These are phyloP conservation scores for Thermochaetoides thermophila DNA, from an alignment of 495 filamentous ascomycete species.

Conservation along the genomic window DNA sequence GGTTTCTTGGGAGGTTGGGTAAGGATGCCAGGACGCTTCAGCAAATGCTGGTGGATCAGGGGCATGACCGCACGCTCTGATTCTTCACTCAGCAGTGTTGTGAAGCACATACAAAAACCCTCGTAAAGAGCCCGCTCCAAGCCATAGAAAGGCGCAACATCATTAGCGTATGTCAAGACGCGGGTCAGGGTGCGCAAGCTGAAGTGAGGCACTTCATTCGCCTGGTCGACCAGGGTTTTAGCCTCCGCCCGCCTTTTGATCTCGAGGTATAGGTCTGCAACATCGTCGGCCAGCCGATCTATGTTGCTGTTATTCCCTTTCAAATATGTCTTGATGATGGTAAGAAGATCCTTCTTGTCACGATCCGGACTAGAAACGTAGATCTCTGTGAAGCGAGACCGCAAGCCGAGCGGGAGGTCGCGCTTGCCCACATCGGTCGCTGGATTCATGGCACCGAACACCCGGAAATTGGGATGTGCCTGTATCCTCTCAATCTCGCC, in stretches of 20 bases:
- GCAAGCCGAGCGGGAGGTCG: slow-evolving; percentile 62
- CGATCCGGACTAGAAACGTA: slow-evolving; percentile 82
- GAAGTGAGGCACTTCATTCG: slow-evolving; percentile 87
- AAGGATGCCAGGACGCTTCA: slow-evolving; percentile 49
- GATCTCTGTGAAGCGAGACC: slow-evolving; percentile 70
- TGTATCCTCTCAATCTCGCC: slow-evolving; percentile 77
- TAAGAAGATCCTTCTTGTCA: slow-evolving; percentile 66
- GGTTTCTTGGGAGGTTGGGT: slow-evolving; percentile 62
- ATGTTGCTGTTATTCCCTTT: slow-evolving; percentile 50
- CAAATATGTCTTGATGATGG: slow-evolving; percentile 76
- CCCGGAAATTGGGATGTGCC: slow-evolving; percentile 84
- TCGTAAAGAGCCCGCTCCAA: slow-evolving; percentile 78
- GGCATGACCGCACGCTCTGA: slow-evolving; percentile 68
- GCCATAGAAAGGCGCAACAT: slow-evolving; percentile 76
- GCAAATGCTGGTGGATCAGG: slow-evolving; percentile 66
- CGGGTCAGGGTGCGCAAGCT: slow-evolving; percentile 90
- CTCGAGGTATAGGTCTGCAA: slow-evolving; percentile 72
- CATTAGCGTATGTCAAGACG: slow-evolving; percentile 68
- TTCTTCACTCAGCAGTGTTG: slow-evolving; percentile 65
- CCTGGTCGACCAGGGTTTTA: slow-evolving; percentile 80
- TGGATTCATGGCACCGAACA: slow-evolving; percentile 98
- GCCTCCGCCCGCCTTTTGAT: slow-evolving; percentile 67
- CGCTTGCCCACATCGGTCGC: slow-evolving; percentile 94
- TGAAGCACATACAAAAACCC: slow-evolving; percentile 96
- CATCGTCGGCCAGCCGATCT: slow-evolving; percentile 52